Evolutionary conservation across 495 filamentous ascomycete species (phyloP), one percentile per base, ranked within the genome.

Genomic region (Aspergillus sparsus): DNA sequence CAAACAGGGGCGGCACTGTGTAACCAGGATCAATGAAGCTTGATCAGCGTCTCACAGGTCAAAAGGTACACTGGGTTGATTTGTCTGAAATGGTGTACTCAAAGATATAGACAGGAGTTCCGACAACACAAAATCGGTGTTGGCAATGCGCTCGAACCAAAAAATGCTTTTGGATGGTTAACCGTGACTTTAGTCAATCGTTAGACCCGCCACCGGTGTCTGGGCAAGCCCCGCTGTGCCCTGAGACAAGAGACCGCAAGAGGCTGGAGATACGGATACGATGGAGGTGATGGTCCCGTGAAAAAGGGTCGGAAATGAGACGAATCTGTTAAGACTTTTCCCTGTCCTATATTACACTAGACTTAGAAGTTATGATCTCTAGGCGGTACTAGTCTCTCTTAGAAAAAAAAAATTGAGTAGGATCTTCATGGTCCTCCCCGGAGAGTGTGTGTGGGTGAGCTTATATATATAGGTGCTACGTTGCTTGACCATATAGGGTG

Each of bases 191-290:
- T 63, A 60, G 57, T 39, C 18, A 49, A 45, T 51, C 32, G 56
- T 33, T 57, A 53, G 51, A 51, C 51, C 56, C 46, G 52, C 56
- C 32, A 58, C 51, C 46, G 15, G 53, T 37, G 54, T 53, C 53
- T 53, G 47, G 59, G 53, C 53, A 39, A 8, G 60, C 56, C 51
- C 61, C 56, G 35, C 55, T 47, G 61, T 27, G 46, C 39, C 32
- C 55, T 55, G 61, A 55, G 37, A 59, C 35, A 37, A 55, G 21
- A 27, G 52, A 15, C 47, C 33, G 42, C 52, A 42, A 53, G 37
- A 53, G 51, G 47, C 46, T 62, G 49, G 21, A n/a, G 31, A 27
- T 27, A 27, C 21, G 21, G 21, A 27, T 27, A 27, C 21, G 21
- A 27, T 27, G 21, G 21, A 1, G 21, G 21, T 27, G 21, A 27